phyloP scores from a whole-genome alignment of 2,329 filamentous ascomycete genomes.

The Daldinia eschscholtzii region DNA sequence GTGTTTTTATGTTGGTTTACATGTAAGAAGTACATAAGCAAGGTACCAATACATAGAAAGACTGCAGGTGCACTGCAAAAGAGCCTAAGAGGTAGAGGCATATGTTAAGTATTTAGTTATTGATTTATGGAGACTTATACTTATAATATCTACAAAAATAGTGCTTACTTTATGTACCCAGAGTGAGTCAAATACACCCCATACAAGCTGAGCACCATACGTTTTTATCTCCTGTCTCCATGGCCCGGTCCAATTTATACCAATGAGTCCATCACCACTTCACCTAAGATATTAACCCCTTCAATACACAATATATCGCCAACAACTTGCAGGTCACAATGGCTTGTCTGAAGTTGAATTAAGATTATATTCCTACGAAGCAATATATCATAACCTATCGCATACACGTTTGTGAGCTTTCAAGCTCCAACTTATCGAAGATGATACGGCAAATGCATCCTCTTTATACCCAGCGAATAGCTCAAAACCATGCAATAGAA shows the following conservation, averaged over 20 bases:
- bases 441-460: constrained; percentile 58
- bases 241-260: constrained; percentile 9
- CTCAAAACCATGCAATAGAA: constrained; percentile 49
- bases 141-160: background rate
- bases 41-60: background rate
- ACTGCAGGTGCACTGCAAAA: background rate
- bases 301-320: constrained; percentile 1
- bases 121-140: constrained; percentile 4
- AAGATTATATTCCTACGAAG: constrained; percentile 14
- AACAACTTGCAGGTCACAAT: constrained; percentile 22
- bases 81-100: background rate
- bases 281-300: constrained; percentile 7
- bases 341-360: constrained; percentile 20
- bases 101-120: background rate
- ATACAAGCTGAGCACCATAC: background rate
- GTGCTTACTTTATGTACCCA: background rate
- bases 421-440: constrained; percentile 51
- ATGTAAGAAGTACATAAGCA: background rate
- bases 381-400: constrained; percentile 6
- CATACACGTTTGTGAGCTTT: constrained; percentile 35
- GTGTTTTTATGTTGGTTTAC: background rate
- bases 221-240: background rate
- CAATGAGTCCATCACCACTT: constrained; percentile 30
- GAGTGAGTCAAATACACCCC: constrained; percentile 3
- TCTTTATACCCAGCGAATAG: constrained; percentile 47